Conservation (phyloP, 1,284 basidiomycete genomes). For the Microbotryum silenes-acaulis region DNA sequence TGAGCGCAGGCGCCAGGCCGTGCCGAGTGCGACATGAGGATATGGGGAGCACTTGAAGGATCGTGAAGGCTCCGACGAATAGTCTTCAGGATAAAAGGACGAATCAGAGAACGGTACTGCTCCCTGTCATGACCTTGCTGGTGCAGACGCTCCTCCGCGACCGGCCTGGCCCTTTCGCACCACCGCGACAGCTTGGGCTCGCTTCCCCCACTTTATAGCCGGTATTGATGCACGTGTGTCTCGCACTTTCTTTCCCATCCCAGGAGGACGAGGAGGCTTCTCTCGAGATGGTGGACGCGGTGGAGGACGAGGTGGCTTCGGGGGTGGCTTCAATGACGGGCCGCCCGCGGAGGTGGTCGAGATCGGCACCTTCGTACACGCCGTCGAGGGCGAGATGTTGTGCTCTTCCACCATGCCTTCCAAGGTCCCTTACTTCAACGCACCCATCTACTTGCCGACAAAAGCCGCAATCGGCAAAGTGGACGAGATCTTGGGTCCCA, state of each 20-base stretch:
- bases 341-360: constrained; percentile 40
- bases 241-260: neutral
- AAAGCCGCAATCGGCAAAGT: constrained; percentile 94
- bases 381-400: constrained; percentile 97
- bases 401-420: constrained; percentile 76
- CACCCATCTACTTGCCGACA: constrained; percentile 96
- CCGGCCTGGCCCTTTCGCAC: neutral
- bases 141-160: neutral
- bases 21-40: too few relatives aligned
- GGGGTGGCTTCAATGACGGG: constrained; percentile 37
- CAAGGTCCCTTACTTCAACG: constrained; percentile 97
- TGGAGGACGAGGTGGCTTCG: constrained; percentile 34
- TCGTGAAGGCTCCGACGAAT: neutral
- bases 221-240: neutral
- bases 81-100: neutral
- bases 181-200: neutral
- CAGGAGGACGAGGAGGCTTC: constrained; percentile 27
- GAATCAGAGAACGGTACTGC: neutral
- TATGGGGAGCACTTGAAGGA: neutral
- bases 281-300: constrained; percentile 25
- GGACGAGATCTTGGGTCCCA: constrained; percentile 92
- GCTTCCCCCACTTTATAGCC: neutral
- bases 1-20: too few relatives aligned
- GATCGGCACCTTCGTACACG: constrained; percentile 69
- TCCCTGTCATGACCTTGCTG: neutral